Percentiles rank a stretch among this genome's conserved stretches.
phyloP scores from a whole-genome alignment of 176 grass and related monocot genomes.

The Oryza australiensis region DNA sequence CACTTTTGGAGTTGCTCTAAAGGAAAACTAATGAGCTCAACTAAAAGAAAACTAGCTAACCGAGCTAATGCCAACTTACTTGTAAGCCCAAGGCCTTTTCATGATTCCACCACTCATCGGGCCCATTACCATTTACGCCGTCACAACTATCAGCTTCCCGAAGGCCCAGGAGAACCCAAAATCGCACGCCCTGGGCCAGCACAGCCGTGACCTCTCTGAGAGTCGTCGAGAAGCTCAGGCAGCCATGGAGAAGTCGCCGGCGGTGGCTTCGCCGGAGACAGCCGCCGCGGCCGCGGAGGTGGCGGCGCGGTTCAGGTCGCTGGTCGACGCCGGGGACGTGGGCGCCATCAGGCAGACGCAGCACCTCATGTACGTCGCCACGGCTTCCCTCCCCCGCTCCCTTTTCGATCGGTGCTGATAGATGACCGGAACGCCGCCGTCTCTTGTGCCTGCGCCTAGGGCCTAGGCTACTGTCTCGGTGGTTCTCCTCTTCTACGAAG shows the following conservation, averaged over 20 bases:
- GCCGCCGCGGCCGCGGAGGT: constrained; percentile 65
- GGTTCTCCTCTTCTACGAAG: not conserved
- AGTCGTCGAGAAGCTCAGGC: too few species aligned
- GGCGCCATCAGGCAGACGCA: constrained; percentile 65
- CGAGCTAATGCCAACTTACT: too few species aligned
- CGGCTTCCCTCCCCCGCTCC: not conserved
- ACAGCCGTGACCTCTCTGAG: too few species aligned
- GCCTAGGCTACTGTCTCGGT: not conserved
- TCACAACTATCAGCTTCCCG: too few species aligned
- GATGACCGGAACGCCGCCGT: not conserved
- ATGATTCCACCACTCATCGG: too few species aligned
- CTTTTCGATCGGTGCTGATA: not conserved
- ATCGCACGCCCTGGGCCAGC: too few species aligned
- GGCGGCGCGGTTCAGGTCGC: constrained; percentile 56
- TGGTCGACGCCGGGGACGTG: constrained; percentile 52
- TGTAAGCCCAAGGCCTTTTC: too few species aligned
- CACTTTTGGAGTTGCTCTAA: too few species aligned
- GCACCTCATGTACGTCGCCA: constrained; percentile 61
- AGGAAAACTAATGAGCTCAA: too few species aligned
- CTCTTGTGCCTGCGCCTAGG: not conserved
- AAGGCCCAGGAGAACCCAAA: too few species aligned
- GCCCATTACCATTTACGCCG: too few species aligned
- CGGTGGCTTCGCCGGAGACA: constrained; percentile 24
- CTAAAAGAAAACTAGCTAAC: too few species aligned
- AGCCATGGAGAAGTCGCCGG: constrained; percentile 33